Base-by-base conservation (phyloP, 495 filamentous ascomycete genomes). In the Neurospora sp. region DNA sequence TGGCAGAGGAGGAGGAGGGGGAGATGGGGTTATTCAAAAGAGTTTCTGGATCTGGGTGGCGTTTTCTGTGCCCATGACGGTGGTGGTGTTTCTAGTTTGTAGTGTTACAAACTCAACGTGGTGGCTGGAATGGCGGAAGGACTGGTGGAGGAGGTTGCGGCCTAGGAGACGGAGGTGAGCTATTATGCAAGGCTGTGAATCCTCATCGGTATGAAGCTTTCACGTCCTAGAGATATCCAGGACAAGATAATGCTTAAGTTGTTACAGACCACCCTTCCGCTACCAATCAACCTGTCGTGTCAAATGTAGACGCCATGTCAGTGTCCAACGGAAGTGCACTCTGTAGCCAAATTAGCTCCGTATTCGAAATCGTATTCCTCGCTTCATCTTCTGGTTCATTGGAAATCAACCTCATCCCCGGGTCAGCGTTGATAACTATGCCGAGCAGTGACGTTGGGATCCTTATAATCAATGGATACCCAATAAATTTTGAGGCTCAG, bases 11-110 rank as follows among this genome's bases (percentile, higher is more conserved):
- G 22, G 47, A 31, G 22, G 47, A 59, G 22, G n/a, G n/a, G n/a
- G 22, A 31, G 20, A 42, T 38, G 35, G 39, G 39, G 77, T 82
- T 35, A 70, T 81, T 31, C 74, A 73, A 44, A 59, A 73, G 37
- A 72, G 74, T 10, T 83, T 82, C 39, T 83, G 80, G 81, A 68
- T 80, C 12, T 82, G 81, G 72, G 81, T 80, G 80, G 81, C 77
- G 6, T 79, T 80, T 68, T 39, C 72, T 5, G 14, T 73, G 5
- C 72, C 72, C 5, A 18, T 44, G 38, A 73, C 72, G 3, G 16
- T 35, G 18, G 0, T 72, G n/a, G 61, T 70, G 6, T 65, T 65
- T 65, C 0, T 37, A 0, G 27, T 65, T 0, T 65, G 53, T 65
- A 3, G 53, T 16, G 53, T 65, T 7, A 65, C 53, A 3, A 65